Conservation (phyloP, 768 basidiomycete species). For the Serendipita sp. region DNA sequence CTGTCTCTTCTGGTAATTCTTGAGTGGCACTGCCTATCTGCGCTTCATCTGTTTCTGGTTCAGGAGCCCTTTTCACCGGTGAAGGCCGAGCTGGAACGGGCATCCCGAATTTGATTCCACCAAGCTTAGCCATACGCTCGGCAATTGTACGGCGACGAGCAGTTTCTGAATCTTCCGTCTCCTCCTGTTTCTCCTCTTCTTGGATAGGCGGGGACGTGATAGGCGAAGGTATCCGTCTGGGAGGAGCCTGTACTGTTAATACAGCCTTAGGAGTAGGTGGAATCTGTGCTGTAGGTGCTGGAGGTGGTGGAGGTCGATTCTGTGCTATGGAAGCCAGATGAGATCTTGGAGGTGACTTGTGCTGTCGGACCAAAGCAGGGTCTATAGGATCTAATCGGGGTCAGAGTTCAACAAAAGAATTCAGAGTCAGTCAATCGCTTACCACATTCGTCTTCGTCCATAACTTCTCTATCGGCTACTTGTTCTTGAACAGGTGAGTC, state of each 20-base stretch:
- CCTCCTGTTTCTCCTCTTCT: conserved; percentile 13
- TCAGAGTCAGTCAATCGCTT: conserved; percentile 14
- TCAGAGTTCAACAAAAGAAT: conserved; percentile 6
- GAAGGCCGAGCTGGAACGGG: conserved; percentile 18
- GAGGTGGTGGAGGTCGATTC: background rate
- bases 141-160: conserved; percentile 57
- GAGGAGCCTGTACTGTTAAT: too few species aligned
- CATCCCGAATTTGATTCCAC: conserved; percentile 69
- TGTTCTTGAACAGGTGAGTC: background rate
- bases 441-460: conserved; percentile 54
- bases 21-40: conserved; percentile 21
- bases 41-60: conserved; percentile 13
- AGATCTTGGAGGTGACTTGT: conserved; percentile 21
- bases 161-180: conserved; percentile 32
- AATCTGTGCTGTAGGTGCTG: too few species aligned
- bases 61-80: conserved; percentile 16
- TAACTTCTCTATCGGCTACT: conserved; percentile 24
- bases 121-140: conserved; percentile 88
- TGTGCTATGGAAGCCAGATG: background rate
- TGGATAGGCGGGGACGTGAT: background rate
- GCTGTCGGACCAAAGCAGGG: conserved; percentile 41
- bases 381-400: conserved; percentile 46
- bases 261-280: too few species aligned
- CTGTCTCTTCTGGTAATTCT: conserved; percentile 35
- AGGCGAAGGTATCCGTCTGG: background rate